These are phyloP conservation scores for Musa balbisiana DNA, from an alignment of 202 grass and related monocot species.

Conservation along the genomic window DNA sequence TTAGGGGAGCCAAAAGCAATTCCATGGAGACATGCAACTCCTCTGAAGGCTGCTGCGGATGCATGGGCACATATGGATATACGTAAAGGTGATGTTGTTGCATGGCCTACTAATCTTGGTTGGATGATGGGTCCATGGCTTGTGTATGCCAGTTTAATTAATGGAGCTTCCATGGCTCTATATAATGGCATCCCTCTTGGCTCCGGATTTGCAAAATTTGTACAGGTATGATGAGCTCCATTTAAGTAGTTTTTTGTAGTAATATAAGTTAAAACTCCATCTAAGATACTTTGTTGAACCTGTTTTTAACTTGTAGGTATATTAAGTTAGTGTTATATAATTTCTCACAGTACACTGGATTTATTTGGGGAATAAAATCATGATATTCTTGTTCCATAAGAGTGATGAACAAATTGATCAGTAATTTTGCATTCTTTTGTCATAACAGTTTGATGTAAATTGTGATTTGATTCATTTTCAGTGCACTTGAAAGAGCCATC, in stretches of 20 bases:
- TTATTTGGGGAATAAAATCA: too few relatives aligned
- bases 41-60: constrained; percentile 93
- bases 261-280: not conserved
- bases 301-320: not conserved
- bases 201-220: constrained; percentile 80
- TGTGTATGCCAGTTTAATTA: constrained; percentile 77
- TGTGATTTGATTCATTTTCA: too few relatives aligned
- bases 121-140: constrained; percentile 99
- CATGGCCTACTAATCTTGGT: constrained; percentile 97
- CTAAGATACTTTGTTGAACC: not conserved
- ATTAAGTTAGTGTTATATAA: not conserved
- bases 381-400: too few relatives aligned
- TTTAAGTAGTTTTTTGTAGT: not conserved
- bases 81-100: constrained; percentile 82
- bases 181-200: constrained; percentile 84
- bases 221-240: constrained; percentile 45
- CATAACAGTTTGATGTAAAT: too few relatives aligned
- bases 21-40: constrained; percentile 87
- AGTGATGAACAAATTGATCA: too few relatives aligned
- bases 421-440: too few relatives aligned
- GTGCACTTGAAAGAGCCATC: too few relatives aligned
- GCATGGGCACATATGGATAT: constrained; percentile 98
- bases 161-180: constrained; percentile 93
- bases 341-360: not conserved
- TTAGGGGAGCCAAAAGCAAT: constrained; percentile 95